These are phyloP conservation scores for Fusarium gaditjirri DNA, from an alignment of 2,329 filamentous ascomycete species.

Conservation along the genomic window DNA sequence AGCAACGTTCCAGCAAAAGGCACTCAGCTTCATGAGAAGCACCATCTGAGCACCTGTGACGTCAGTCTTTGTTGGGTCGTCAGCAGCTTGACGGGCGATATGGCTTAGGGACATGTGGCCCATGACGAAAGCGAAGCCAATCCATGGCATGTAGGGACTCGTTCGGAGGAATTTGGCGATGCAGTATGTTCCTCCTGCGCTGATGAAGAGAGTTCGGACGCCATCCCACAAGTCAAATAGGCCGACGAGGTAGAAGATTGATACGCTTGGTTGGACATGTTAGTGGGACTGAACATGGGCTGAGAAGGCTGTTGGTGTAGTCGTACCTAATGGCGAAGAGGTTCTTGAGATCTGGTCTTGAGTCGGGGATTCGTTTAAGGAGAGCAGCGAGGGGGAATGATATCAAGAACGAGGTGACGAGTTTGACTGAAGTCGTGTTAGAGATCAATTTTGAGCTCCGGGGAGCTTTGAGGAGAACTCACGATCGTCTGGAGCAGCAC, in stretches of 20 bases:
- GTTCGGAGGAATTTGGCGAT: constrained; percentile 83
- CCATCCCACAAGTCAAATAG: constrained; percentile 94
- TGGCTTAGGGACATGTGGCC: constrained; percentile 93
- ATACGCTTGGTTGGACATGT: constrained; percentile 63
- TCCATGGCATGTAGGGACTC: constrained; percentile 96
- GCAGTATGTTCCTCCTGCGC: constrained; percentile 80
- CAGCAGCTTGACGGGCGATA: constrained; percentile 78
- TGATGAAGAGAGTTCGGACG: constrained; percentile 80
- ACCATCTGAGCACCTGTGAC: constrained; percentile 99
- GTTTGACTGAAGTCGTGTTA: constrained; percentile 75
- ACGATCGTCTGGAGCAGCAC: constrained; percentile 54
- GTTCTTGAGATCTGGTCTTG: constrained; percentile 86
- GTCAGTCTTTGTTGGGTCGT: constrained; percentile 76
- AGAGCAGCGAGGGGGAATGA: constrained; percentile 92
- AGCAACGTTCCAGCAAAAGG: constrained; percentile 98
- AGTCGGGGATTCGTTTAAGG: constrained; percentile 90
- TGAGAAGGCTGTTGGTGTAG: background rate
- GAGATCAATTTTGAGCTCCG: constrained; percentile 1
- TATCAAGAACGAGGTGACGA: constrained; percentile 87
- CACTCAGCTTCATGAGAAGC: constrained; percentile 94
- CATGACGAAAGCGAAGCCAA: constrained; percentile 94
- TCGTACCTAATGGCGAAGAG: constrained; percentile 80
- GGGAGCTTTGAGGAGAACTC: constrained; percentile 20
- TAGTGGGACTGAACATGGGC: background rate
- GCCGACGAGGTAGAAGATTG: constrained; percentile 91